These are phyloP conservation scores for Candida palmyrensis DNA, from an alignment of 805 yeast species.

Conservation along the genomic window DNA sequence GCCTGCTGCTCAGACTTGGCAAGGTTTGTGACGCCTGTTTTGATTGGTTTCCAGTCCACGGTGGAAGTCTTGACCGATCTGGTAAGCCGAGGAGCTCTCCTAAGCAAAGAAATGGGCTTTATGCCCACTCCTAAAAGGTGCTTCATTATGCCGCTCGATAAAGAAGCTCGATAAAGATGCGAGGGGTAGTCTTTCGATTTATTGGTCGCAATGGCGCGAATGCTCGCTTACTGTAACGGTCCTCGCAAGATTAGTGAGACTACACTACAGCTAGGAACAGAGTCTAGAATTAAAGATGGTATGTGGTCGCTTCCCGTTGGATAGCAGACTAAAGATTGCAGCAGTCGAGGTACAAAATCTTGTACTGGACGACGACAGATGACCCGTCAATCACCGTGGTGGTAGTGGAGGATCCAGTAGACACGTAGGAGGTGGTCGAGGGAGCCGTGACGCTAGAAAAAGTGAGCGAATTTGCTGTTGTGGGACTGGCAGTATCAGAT, in stretches of 20 bases:
- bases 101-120: no score
- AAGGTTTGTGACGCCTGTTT: slow-evolving; percentile 36
- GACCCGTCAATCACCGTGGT: slow-evolving; percentile 16
- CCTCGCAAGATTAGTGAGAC: no score
- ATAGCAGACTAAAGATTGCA: slow-evolving; percentile 14
- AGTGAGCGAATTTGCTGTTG: neutral
- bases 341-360: slow-evolving; percentile 16
- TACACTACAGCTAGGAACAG: no score
- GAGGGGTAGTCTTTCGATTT: no score
- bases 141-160: no score
- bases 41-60: slow-evolving; percentile 82
- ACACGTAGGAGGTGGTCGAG: slow-evolving; percentile 1
- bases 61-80: slow-evolving; percentile 52
- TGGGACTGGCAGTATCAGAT: slow-evolving; percentile 4
- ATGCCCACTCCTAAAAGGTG: no score
- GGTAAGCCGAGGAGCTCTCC: neutral
- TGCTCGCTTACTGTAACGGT: no score
- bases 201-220: no score
- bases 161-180: no score
- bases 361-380: slow-evolving; percentile 19
- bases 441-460: neutral
- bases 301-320: no score
- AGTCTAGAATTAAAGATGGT: no score
- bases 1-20: slow-evolving; percentile 35
- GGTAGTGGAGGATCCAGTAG: slow-evolving; percentile 9